phyloP scores from a whole-genome alignment of 1,284 basidiomycete genomes.

The Clitocybe nebularis region DNA sequence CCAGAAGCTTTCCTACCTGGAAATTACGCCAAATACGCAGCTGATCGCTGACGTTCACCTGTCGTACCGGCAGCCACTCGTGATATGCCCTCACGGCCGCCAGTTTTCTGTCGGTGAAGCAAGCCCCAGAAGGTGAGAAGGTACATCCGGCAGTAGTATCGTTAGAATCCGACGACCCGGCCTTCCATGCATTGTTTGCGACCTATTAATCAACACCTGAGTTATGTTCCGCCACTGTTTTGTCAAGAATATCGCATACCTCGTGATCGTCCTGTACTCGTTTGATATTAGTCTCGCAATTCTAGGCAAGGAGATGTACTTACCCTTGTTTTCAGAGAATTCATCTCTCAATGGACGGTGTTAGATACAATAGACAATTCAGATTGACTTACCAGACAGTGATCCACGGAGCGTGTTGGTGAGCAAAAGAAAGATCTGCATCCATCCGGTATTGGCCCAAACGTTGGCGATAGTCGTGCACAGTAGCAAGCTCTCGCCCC shows the following conservation, averaged over 20 bases:
- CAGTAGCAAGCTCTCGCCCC: conserved; percentile 56
- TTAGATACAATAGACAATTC: background rate
- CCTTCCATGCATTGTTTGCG: conserved; percentile 63
- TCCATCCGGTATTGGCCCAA: conserved; percentile 61
- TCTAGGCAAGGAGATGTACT: background rate
- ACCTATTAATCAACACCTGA: conserved; percentile 35
- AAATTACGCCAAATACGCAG: conserved; percentile 68
- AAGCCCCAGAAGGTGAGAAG: conserved; percentile 53
- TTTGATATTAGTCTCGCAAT: background rate
- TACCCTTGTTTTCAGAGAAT: conserved; percentile 9
- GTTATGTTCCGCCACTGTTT: background rate
- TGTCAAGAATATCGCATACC: conserved; percentile 19
- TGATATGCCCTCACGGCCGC: conserved; percentile 64
- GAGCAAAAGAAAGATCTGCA: conserved; percentile 41
- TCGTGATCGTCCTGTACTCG: conserved; percentile 55
- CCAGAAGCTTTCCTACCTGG: conserved; percentile 58
- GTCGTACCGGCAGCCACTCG: conserved; percentile 69
- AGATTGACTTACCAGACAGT: conserved; percentile 55
- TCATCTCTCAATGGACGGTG: background rate
- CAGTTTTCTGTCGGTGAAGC: conserved; percentile 62
- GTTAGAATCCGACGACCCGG: conserved; percentile 61
- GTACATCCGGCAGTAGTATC: conserved; percentile 51
- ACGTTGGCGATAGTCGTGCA: conserved; percentile 60
- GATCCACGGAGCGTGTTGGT: conserved; percentile 54
- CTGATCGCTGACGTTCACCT: conserved; percentile 57